Base-by-base conservation (phyloP, 495 filamentous ascomycete genomes). In the Penicillium cosmopolitanum region DNA sequence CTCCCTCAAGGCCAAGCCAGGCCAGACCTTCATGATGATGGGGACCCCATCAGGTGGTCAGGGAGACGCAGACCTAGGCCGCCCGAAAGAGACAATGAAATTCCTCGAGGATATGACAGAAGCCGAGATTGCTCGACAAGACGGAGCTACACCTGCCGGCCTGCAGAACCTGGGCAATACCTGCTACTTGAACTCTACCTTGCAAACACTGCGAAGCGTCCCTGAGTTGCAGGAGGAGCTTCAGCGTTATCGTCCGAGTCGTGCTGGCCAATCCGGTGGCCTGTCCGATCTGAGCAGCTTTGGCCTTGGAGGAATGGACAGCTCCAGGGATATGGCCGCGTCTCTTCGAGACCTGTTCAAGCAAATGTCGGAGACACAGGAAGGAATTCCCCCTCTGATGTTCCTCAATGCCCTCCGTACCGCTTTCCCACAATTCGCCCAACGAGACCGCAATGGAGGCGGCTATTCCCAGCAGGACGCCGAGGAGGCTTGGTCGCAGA, bases 101-200 rank as follows among this genome's bases (percentile, higher is more conserved):
- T 98, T 98, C 65, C 71, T 96, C 63, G 95, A 98, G 72, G 95
- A 98, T 70, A 97, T 98, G 95, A 96, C 93, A 5, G 95, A 95
- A 68, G 93, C 93, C 21, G 93, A 98, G 70, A 85, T 86, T 31
- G 96, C 95, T 21, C 87, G 84, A 68, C 82, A 86, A 61, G 88
- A 86, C 50, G 93, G 91, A 43, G 95, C 94, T 44, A 92, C 80
- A 50, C 95, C 95, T 12, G 91, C 95, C 56, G 95, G 95, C 33
- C 73, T 98, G 60, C 85, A 92, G 70, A 98, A 98, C 65, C 79
- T 97, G 59, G 95, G 95, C 23, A 98, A 98, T 69, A 98, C 95
- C 2, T 98, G 95, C 80, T 98, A 98, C 71, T 86, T 98, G 68
- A 98, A 98, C 80, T 93, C 96, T 21, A 97, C 95, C 0, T 82